Evolutionary conservation across 1,284 basidiomycete genomes (phyloP), one percentile per base, ranked within the genome.

Genomic region (Fomitopsis pinicola): DNA sequence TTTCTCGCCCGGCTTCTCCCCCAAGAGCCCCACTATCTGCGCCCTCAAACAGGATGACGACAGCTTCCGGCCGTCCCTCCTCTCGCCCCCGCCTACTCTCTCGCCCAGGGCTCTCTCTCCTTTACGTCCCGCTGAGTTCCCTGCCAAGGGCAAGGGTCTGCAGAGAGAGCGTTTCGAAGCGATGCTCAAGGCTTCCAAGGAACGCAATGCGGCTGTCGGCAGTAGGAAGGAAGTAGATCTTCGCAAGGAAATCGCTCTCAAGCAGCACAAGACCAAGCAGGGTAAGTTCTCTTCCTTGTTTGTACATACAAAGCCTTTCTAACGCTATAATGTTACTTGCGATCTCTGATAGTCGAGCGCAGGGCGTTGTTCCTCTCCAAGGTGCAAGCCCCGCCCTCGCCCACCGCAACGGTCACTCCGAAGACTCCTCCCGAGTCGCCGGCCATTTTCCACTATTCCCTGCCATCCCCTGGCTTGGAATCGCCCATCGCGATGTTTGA

Each of bases 281-380:
- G 75, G 90, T 92, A 72, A 63, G 85, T 78, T 35, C 19, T 59
- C 60, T 55, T 36, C 38, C 61, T 59, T 40, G 36, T 45, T 50
- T 38, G 33, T 26, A 6, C n/a, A 35, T 45, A 33, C 7, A 17
- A 50, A 4, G 38, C 12, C 12, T 3, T 10, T 42, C 58, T 63
- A 40, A 62, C 50, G 56, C 30, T 3, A 12, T 28, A 12, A 46
- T 52, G 57, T 40, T 42, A 60, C 58, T 35, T 52, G 57, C 42
- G 55, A 48, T 55, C 14, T 2, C 50, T 55, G 28, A 4, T 70
- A 91, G 89, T 83, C 67, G 88, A 90, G 73, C 82, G 91, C 60
- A 86, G 89, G 48, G 86, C 87, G 10, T 78, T 83, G 60, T 92
- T 92, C 77, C 76, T 92, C 42, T 88, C 86, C 63, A 91, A 87